Conservation (phyloP, 306 rosid genomes). For the Acmispon strigosus region DNA sequence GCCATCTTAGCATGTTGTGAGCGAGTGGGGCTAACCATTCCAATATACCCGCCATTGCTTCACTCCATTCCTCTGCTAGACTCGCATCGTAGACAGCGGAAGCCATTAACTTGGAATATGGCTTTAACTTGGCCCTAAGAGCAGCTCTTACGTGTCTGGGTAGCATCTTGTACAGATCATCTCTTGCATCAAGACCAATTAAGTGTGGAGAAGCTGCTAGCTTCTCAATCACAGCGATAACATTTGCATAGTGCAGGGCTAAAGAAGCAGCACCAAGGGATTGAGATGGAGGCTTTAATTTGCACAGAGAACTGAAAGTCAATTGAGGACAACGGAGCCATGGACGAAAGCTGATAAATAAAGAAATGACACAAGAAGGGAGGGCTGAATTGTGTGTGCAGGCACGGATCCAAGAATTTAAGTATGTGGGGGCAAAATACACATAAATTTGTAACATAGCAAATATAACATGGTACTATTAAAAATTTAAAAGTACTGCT, state of each 20-base stretch:
- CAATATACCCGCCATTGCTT: slow-evolving; percentile 61
- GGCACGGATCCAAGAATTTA: too few species aligned
- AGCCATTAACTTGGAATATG: slow-evolving; percentile 55
- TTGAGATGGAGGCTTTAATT: slow-evolving; percentile 67
- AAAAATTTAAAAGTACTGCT: too few species aligned
- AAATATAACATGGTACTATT: too few species aligned
- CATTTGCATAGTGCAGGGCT: slow-evolving; percentile 94
- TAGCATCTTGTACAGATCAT: slow-evolving; percentile 89
- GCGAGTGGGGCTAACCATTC: slow-evolving; percentile 99
- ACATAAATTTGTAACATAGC: too few species aligned
- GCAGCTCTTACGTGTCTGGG: slow-evolving; percentile 62
- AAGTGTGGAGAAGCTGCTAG: slow-evolving; percentile 89
- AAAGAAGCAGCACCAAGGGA: slow-evolving; percentile 89
- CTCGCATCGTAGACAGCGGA: slow-evolving; percentile 51
- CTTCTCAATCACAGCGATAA: slow-evolving; percentile 78
- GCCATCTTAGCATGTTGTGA: slow-evolving; percentile 96
- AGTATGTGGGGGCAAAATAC: too few species aligned
- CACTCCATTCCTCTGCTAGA: slow-evolving; percentile 85
- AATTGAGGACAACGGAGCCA: slow-evolving; percentile 29
- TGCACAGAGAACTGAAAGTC: slow-evolving; percentile 38
- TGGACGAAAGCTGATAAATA: too few species aligned
- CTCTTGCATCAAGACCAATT: slow-evolving; percentile 95
- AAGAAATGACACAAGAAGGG: too few species aligned
- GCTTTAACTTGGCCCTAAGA: slow-evolving; percentile 71
- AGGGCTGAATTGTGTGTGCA: too few species aligned